Conservation (phyloP, 2,329 filamentous ascomycete genomes). For the Fusarium mangiferae region DNA sequence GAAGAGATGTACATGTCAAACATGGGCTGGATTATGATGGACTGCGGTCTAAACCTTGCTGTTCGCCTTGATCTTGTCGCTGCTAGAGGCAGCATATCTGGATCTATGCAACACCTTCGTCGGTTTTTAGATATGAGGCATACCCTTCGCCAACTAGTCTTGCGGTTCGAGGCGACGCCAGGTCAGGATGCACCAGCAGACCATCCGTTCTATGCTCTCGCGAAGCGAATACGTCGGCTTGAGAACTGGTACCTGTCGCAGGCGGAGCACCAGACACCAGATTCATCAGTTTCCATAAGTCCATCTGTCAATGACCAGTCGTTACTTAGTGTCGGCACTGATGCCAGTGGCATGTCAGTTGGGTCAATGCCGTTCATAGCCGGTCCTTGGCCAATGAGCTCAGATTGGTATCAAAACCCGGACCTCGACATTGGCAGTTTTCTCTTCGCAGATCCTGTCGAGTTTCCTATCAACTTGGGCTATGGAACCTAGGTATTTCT, state of each 20-base stretch:
- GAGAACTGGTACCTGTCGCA: constrained; percentile 36
- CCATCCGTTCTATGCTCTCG: constrained; percentile 39
- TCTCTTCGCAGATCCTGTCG: constrained; percentile 31
- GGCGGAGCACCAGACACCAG: neutral
- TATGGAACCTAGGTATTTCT: neutral
- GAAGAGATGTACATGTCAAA: constrained; percentile 45
- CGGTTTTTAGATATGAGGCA: constrained; percentile 44
- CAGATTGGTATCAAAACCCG: constrained; percentile 3
- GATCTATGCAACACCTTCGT: constrained; percentile 38
- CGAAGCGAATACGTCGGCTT: constrained; percentile 18
- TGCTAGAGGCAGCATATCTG: constrained; percentile 22
- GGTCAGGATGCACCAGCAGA: constrained; percentile 3
- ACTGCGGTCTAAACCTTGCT: constrained; percentile 45
- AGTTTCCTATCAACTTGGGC: constrained; percentile 6
- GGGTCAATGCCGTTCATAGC: neutral
- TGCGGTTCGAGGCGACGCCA: constrained; percentile 39
- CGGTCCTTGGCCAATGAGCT: neutral
- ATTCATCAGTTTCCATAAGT: neutral
- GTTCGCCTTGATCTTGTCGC: constrained; percentile 45
- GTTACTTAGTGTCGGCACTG: neutral
- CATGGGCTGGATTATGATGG: constrained; percentile 47
- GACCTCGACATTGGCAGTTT: constrained; percentile 25
- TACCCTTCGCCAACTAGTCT: constrained; percentile 42
- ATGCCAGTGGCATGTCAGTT: neutral
- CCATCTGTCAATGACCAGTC: neutral